Base-by-base conservation (phyloP, 257 asterid genomes). In the Lavandula angustifolia region DNA sequence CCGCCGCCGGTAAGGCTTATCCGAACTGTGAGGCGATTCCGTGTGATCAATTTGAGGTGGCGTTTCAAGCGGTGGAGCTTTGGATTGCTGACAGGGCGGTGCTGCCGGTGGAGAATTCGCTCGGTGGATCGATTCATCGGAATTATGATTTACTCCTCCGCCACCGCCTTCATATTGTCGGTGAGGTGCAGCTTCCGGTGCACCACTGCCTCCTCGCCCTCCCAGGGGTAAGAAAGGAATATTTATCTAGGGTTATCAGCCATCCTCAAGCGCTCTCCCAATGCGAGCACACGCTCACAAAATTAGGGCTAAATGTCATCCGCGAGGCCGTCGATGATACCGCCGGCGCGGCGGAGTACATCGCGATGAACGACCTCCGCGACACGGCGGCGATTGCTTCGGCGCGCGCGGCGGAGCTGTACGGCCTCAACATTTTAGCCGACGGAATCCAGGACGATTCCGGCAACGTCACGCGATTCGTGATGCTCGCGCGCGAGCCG, bases 81-180 rank as follows among this genome's bases (percentile, higher is more conserved):
- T 94, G 96, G 97, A 82, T 90, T 18, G 96, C 99, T n/a, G 99
- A 94, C 58, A 69, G 96, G 3, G 99, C 99, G 3, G 99, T 94
- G 3, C 79, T 94, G 47, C 99, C 99, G 0, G 97, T 94, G 18
- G 99, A 94, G 57, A 94, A 90, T 50, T 90, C 99, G 3, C 81
- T 87, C 0, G 99, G 99, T 49, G 99, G 99, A 5, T 90, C 97
- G 0, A 94, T 94, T 31, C 99, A 94, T 76, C 88, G 99, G 3
- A 94, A 94, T 48, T 94, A 94, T 79, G 99, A 94, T 51, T 96
- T 94, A 55, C 96, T 94, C 72, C 94, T 94, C 72, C 97, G 99
- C 37, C 99, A 90, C 87, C 94, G 97, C 66, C 95, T 92, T 81
- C 98, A 92, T 79, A 92, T 92, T 51, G 97, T 92, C 12, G 97